Base-by-base conservation (phyloP, 2,329 filamentous ascomycete genomes). In the Fusarium sp. region DNA sequence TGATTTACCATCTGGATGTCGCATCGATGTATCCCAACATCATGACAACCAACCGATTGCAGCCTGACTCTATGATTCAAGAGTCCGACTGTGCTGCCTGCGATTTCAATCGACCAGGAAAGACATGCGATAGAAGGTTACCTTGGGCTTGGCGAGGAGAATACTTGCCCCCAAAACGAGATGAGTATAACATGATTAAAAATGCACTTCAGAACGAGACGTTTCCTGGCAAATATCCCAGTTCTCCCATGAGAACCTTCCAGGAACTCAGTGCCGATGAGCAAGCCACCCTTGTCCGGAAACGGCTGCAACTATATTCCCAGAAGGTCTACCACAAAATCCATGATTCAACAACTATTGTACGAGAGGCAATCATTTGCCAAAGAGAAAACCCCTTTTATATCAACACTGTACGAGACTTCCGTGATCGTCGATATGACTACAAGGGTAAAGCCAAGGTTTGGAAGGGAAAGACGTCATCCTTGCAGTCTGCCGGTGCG, bases 271-370 rank as follows among this genome's bases (percentile, higher is more conserved):
- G 90, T 24, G 82, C 88, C 5, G 95, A 97, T 65, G 96, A 99
- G 78, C 95, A 97, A 82, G 91, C 95, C 1, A 84, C 79, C 3
- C 86, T 96, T 39, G 87, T 97, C 55, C 92, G 94, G 75, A 99
- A 98, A 79, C 91, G 96, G 38, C 85, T 99, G 53, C 94, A 95
- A 73, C 88, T 95, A 38, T 99, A 97, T 84, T 97, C 94, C 78
- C 97, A 98, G 82, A 99, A 99, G 83, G 97, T 99, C 72, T 99
- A 99, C 80, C 96, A 99, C 87, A 99, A 98, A 82, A 98, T 99
- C 67, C 95, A 97, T 81, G 96, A 98, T 70, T 93, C 93, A 18
- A 97, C 92, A 55, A 98, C 94, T 0, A 96, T 97, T 65, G 92
- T 96, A 70, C 91, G 95, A 60, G 96, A 99, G 81, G 96, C 97